Conservation (phyloP, 306 rosid species). For the Hippophae tibetana region DNA sequence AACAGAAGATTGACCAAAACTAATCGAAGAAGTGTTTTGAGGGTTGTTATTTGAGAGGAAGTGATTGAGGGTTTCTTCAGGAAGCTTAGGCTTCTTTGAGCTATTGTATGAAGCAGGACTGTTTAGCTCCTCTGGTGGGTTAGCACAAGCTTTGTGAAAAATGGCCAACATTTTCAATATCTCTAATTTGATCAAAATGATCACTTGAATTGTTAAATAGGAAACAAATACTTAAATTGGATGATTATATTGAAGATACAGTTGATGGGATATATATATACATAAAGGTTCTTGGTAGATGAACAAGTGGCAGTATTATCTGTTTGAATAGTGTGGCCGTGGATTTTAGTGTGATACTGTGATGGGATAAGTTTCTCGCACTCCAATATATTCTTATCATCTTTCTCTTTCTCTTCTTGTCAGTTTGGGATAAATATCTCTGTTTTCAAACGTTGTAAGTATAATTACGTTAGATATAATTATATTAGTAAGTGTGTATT, state of each 20-base stretch:
- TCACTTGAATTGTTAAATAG: no score
- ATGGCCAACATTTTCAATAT: constrained; percentile 59
- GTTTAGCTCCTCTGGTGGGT: constrained; percentile 90
- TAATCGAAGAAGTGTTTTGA: constrained; percentile 50
- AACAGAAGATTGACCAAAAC: constrained; percentile 64
- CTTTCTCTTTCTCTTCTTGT: background rate
- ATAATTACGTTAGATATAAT: no score
- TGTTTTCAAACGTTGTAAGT: no score
- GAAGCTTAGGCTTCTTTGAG: constrained; percentile 68
- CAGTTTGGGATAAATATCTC: background rate
- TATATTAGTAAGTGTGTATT: no score
- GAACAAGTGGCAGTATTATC: constrained; percentile 6
- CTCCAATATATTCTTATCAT: constrained; percentile 19
- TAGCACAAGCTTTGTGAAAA: constrained; percentile 78
- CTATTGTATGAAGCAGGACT: constrained; percentile 81
- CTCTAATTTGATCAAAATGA: no score
- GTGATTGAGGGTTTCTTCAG: constrained; percentile 63
- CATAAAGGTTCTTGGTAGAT: no score
- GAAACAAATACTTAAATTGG: background rate
- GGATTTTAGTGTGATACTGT: constrained; percentile 16
- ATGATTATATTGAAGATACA: no score
- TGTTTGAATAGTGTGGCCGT: no score
- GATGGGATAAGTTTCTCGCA: constrained; percentile 47
- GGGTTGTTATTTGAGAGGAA: constrained; percentile 62
- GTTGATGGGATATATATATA: no score